A percentile compares a stretch with the other conserved stretches of the same genome.
phyloP scores from a whole-genome alignment of 352 stramenopile species.

The Pythium utonaiense region DNA sequence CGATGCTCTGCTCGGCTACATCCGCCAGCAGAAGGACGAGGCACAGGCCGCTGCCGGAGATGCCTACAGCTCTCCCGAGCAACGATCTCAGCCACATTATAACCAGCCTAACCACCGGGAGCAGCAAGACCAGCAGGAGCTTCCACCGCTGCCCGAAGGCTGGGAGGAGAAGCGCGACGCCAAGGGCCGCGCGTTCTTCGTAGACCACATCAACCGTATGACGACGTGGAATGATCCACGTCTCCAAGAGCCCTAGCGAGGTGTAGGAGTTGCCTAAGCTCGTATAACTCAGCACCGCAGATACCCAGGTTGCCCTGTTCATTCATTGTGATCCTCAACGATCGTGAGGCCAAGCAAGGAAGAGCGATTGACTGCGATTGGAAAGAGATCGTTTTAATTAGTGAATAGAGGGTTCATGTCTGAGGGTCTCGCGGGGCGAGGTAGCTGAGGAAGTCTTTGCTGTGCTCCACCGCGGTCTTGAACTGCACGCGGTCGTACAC shows the following conservation, averaged over 20 bases:
- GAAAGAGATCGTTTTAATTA: too few species aligned
- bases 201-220: slow-evolving; percentile 71
- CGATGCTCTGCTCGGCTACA: slow-evolving; percentile 65
- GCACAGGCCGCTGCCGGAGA: neutral
- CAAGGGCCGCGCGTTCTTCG: slow-evolving; percentile 67
- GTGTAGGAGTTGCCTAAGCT: neutral
- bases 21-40: slow-evolving; percentile 64
- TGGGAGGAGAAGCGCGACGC: slow-evolving; percentile 71
- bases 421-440: neutral
- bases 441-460: slow-evolving; percentile 40
- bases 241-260: neutral
- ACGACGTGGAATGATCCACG: slow-evolving; percentile 72
- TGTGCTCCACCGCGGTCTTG: slow-evolving; percentile 65
- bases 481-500: slow-evolving; percentile 63
- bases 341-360: too few species aligned
- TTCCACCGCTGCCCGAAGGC: slow-evolving; percentile 41
- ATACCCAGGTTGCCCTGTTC: too few species aligned
- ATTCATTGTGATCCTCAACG: too few species aligned
- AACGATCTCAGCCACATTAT: neutral
- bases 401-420: neutral
- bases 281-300: neutral
- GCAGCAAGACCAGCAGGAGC: slow-evolving; percentile 3
- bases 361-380: too few species aligned
- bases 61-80: slow-evolving; percentile 6
- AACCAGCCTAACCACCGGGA: neutral